Evolutionary conservation across 768 basidiomycete species (phyloP).

Genomic region (Lactarius vividus): DNA sequence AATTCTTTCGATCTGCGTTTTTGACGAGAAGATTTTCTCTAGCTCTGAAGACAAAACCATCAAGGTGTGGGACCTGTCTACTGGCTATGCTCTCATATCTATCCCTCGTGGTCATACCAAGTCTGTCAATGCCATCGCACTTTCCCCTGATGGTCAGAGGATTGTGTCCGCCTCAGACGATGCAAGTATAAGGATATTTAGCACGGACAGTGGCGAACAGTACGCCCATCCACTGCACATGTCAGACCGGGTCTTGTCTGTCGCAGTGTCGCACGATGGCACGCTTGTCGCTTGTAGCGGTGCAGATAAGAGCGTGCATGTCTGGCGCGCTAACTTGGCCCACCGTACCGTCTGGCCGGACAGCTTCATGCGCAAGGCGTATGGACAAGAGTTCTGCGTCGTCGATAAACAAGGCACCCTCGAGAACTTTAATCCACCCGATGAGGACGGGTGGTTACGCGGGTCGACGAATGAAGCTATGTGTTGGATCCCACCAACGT

Average conservation of each 20-base stretch:
- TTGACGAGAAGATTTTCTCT: constrained; percentile 7
- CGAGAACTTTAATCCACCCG: not conserved
- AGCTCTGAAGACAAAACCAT: constrained; percentile 16
- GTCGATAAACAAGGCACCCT: constrained; percentile 17
- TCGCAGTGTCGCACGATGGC: constrained; percentile 10
- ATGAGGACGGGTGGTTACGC: constrained; percentile 13
- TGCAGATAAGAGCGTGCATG: not conserved
- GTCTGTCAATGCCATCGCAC: constrained; percentile 2
- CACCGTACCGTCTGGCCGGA: constrained; percentile 8
- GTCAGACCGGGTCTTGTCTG: not conserved
- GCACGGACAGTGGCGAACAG: constrained; percentile 3
- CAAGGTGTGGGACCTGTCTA: constrained; percentile 11
- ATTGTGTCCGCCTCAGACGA: constrained; percentile 19
- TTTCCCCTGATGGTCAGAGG: constrained; percentile 1
- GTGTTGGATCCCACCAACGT: constrained; percentile 14
- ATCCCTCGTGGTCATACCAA: constrained; percentile 34
- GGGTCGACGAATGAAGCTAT: constrained; percentile 1
- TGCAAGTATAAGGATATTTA: constrained; percentile 1
- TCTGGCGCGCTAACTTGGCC: constrained; percentile 7
- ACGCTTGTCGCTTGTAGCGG: constrained; percentile 3
- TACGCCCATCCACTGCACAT: not conserved
- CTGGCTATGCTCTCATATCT: not conserved
- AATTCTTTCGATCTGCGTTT: constrained; percentile 8
- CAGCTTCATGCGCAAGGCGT: not conserved
- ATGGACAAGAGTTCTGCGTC: constrained; percentile 1